Base-by-base conservation (phyloP, 1,284 basidiomycete species). In the Gymnopus androsaceus region DNA sequence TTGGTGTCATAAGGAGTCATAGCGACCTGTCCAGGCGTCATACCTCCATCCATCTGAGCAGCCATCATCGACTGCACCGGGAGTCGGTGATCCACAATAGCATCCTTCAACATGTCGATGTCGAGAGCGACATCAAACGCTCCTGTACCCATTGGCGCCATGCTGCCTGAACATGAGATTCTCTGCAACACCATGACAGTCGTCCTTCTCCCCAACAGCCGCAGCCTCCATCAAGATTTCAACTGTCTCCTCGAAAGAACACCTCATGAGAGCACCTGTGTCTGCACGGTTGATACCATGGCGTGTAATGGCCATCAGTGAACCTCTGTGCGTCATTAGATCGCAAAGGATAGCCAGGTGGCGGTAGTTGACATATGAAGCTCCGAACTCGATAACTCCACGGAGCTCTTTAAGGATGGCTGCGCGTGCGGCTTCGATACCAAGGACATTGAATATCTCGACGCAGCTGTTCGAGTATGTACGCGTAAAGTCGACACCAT, bases 161-260 rank as follows among this genome's bases (percentile, higher is more conserved):
- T 92, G n/a, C 75, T 99, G 97, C 17, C 97, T 97, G 60, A 99
- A 92, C 80, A 99, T 85, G 40, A 99, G 94, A 67, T 98, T 99
- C 79, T 99, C 96, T 8, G 96, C 96, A 21, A 99, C 90, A 61
- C 97, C 97, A 60, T 94, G 92, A 72, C 97, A 99, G 67, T 99
- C 95, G 64, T 99, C 97, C 71, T 94, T 91, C 76, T 99, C 96
- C 54, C 97, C 97, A 42, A 96, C 92, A 1, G 96, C 94, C 0
- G 97, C 97, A 0, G 97, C 97, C 70, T 99, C 97, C 87, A 99
- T 95, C 56, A 99, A 75, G 64, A 99, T 98, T 72, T 99, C 97
- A 60, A 98, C 97, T 0, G 97, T 99, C 80, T 99, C 97, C 73
- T 99, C 97, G 80, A 99, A 99, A 3, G 97, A 98, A 74, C 95